phyloP scores from a whole-genome alignment of 495 filamentous ascomycete genomes.

The Evansstolkia leycettana region DNA sequence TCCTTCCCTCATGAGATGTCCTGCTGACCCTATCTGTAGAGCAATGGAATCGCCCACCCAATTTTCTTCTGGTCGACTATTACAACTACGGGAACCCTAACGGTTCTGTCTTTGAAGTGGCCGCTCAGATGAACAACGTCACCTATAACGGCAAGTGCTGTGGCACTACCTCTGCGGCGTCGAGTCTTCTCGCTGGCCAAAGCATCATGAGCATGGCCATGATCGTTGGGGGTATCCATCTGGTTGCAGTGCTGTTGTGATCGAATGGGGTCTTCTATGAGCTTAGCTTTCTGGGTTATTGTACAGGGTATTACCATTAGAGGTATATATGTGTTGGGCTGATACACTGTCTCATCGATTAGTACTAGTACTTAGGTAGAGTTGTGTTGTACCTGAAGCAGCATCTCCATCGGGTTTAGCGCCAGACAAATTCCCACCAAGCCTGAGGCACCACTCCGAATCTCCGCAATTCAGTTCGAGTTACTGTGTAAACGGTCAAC shows the following conservation, averaged over 20 bases:
- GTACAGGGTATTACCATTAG: no score
- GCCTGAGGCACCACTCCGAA: no score
- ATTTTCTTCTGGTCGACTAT: constrained; percentile 82
- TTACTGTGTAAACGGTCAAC: no score
- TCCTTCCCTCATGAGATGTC: not conserved
- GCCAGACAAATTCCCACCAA: not conserved
- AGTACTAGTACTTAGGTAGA: no score
- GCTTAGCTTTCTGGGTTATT: no score
- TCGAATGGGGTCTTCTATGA: not conserved
- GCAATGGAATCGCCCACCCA: constrained; percentile 62
- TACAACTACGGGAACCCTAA: constrained; percentile 59
- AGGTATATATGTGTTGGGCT: no score
- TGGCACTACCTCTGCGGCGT: constrained; percentile 31
- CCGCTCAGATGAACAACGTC: constrained; percentile 75
- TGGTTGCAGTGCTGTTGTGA: constrained; percentile 15
- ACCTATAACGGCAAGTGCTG: constrained; percentile 69
- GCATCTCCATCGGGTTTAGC: not conserved
- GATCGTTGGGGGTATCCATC: constrained; percentile 14
- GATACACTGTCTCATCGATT: no score
- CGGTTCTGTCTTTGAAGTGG: constrained; percentile 88
- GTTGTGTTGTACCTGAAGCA: not conserved
- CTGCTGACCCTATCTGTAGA: constrained; percentile 6
- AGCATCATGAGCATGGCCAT: constrained; percentile 13
- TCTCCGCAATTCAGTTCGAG: no score
- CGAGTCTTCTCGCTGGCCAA: constrained; percentile 9